Evolutionary conservation across 495 filamentous ascomycete species (phyloP).

Genomic region (Xylaria castorea): DNA sequence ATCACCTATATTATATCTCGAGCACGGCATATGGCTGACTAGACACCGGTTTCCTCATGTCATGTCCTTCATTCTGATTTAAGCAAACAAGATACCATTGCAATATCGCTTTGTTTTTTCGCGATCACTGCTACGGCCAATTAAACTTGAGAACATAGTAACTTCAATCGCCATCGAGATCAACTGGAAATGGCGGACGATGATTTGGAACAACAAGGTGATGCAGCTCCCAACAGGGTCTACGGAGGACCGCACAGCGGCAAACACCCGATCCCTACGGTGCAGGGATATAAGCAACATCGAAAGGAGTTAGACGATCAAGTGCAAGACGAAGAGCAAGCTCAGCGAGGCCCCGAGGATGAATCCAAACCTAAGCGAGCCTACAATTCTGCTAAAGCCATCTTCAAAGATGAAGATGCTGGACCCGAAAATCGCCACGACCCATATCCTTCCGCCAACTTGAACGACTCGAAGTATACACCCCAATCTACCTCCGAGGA

Average conservation of each 20-base stretch:
- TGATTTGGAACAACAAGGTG: conserved; percentile 49
- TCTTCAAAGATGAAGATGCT: conserved; percentile 49
- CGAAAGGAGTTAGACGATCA: conserved; percentile 55
- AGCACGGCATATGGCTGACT: not conserved
- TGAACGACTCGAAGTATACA: conserved; percentile 32
- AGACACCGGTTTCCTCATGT: not conserved
- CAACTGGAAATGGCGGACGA: conserved; percentile 33
- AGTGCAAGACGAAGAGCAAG: conserved; percentile 46
- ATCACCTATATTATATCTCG: conserved; percentile 2
- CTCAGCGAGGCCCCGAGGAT: conserved; percentile 48
- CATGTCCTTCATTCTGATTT: not conserved
- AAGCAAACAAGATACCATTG: not conserved
- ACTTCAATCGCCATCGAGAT: not conserved
- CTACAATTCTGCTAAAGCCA: conserved; percentile 48
- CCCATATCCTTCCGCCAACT: conserved; percentile 52
- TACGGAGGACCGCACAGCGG: conserved; percentile 60
- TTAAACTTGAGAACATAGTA: not conserved
- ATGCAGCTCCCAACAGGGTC: conserved; percentile 51
- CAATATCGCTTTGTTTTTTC: not conserved
- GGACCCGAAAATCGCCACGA: conserved; percentile 37
- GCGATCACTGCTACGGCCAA: not conserved
- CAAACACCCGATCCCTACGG: conserved; percentile 66
- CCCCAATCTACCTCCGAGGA: conserved; percentile 60
- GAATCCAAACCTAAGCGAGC: conserved; percentile 48
- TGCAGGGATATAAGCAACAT: conserved; percentile 66